Evolutionary conservation across 2,329 filamentous ascomycete species (phyloP), one percentile per base, ranked within the genome.

Genomic region (Cordyceps javanica): DNA sequence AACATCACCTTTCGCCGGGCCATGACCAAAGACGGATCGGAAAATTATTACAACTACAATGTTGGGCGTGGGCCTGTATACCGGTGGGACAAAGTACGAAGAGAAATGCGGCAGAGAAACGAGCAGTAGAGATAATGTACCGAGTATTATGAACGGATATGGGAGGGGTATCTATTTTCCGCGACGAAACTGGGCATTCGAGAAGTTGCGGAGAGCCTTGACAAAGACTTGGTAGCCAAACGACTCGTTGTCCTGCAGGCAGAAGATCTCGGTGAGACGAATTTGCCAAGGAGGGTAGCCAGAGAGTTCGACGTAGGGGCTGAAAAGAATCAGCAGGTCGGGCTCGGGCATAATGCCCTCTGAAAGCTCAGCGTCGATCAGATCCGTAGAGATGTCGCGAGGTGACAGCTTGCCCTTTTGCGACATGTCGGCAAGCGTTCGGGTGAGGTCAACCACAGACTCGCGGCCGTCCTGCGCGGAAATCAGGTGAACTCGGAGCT

Each of bases 231-330:
- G 92, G 72, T 99, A 99, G 45, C 91, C 91, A 19, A 99, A 92
- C 1, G 86, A 86, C 61, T 88, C 82, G 70, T 91, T 91, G 68
- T 92, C 89, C 58, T 82, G 81, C 13, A 89, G 76, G 66, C 86
- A 83, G 70, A 92, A 97, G 59, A 99, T 97, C 77, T 99, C 94
- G 0, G 92, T 97, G 68, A 99, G 76, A 44, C 94, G 83, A 61
- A 97, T 82, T 73, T 97, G 94, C 94, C 94, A 99, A 1, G 94
- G 94, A 10, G 94, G 94, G 70, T 97, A 99, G 10, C 94, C 91
- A 55, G 91, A 87, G 45, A 99, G 75, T 69, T 91, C 87, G 55
- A 97, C 85, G 51, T 86, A 84, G 4, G 92, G 90, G 1, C 88
- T 86, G 70, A 99, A 99, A 9, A 96, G 76, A 56, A 99, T 82